These are phyloP conservation scores for Isatis tinctoria DNA, from an alignment of 345 rosid species.

Conservation along the genomic window DNA sequence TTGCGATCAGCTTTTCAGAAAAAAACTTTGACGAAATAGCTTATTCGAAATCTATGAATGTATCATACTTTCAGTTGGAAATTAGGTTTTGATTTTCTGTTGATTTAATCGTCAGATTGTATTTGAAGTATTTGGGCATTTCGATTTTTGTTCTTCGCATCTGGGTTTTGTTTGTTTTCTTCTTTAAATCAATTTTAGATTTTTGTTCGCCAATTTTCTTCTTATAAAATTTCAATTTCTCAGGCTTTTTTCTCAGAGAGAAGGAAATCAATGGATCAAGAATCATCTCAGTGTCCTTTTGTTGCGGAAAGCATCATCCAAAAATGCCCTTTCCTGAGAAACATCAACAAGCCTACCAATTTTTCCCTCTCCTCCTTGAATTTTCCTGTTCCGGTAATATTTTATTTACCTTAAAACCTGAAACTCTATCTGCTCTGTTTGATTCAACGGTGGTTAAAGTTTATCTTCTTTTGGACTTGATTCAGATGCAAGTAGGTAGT, in stretches of 20 bases:
- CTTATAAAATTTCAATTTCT: neutral
- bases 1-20: neutral
- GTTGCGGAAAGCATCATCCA: constrained; percentile 44
- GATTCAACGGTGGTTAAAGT: neutral
- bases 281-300: constrained; percentile 43
- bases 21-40: neutral
- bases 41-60: neutral
- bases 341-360: constrained; percentile 68
- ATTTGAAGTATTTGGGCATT: neutral
- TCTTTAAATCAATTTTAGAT: neutral
- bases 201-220: neutral
- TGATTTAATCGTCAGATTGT: neutral
- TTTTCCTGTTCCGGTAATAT: constrained; percentile 45
- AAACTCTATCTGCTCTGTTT: neutral
- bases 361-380: constrained; percentile 54
- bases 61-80: neutral
- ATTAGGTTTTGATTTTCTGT: neutral
- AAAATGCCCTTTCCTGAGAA: constrained; percentile 80
- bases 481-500: constrained; percentile 47
- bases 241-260: constrained; percentile 7
- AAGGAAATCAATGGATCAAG: constrained; percentile 37
- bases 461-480: neutral
- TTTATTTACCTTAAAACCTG: neutral
- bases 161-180: neutral
- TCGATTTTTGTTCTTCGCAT: neutral